Percentiles rank a stretch among this genome's conserved stretches.
Conservation (phyloP, 192 early-diverging fungal genomes). For the Backusella tarrabulga region DNA sequence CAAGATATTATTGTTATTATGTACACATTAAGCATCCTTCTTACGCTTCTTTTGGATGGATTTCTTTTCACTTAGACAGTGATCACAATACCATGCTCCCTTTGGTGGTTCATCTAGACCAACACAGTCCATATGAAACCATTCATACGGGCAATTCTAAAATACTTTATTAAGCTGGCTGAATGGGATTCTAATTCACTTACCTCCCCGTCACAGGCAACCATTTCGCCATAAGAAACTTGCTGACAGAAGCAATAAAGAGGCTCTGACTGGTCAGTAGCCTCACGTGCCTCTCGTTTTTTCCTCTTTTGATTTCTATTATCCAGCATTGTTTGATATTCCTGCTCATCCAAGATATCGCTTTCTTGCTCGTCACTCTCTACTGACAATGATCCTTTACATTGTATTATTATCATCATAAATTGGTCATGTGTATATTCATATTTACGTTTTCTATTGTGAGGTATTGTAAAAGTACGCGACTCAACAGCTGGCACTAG, state of each 20-base stretch:
- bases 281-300: conserved; percentile 24
- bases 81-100: conserved; percentile 64
- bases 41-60: conserved; percentile 27
- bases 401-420: not conserved
- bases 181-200: conserved; percentile 2
- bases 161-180: conserved; percentile 1
- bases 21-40: conserved; percentile 13
- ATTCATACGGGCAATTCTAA: conserved; percentile 66
- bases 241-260: conserved; percentile 65
- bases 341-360: not conserved
- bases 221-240: conserved; percentile 74
- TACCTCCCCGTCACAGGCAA: conserved; percentile 68
- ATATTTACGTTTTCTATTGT: conserved; percentile 12
- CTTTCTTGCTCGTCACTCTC: not conserved
- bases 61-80: conserved; percentile 36
- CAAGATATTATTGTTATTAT: too few species aligned
- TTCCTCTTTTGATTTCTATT: conserved; percentile 20
- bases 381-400: not conserved
- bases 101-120: conserved; percentile 62
- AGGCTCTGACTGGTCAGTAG: conserved; percentile 49
- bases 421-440: not conserved
- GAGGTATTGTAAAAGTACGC: not conserved
- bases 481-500: not conserved
- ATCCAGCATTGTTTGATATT: conserved; percentile 17
- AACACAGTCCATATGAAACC: conserved; percentile 76